Percentiles rank a stretch among this genome's conserved stretches.
These are phyloP conservation scores for Colletotrichum trifolii DNA, from an alignment of 2,329 filamentous ascomycete genomes.

Conservation along the genomic window DNA sequence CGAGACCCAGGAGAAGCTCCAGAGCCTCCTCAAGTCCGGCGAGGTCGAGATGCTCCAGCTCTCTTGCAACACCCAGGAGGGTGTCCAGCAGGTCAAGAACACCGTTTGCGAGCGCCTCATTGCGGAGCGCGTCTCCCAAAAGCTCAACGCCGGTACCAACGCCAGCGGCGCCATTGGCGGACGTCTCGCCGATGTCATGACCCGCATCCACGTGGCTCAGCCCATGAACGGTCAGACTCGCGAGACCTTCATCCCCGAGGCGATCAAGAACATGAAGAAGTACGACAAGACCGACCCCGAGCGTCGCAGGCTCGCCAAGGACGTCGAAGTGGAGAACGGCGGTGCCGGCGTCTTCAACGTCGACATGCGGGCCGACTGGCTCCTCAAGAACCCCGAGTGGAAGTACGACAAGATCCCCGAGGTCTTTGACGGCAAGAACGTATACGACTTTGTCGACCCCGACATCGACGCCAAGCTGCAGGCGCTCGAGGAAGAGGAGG, in stretches of 20 bases:
- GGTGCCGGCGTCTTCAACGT: conserved; percentile 97
- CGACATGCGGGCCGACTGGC: conserved; percentile 88
- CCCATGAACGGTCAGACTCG: conserved; percentile 83
- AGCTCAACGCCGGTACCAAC: conserved; percentile 90
- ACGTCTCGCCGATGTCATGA: conserved; percentile 88
- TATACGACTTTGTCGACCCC: conserved; percentile 96
- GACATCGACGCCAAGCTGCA: conserved; percentile 95
- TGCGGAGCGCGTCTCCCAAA: conserved; percentile 92
- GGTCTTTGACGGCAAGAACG: conserved; percentile 93
- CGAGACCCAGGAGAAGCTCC: conserved; percentile 80
- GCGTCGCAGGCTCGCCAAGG: conserved; percentile 81
- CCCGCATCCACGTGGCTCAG: conserved; percentile 96
- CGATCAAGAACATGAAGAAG: conserved; percentile 82
- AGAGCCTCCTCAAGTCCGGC: conserved; percentile 83
- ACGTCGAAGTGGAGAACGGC: conserved; percentile 91
- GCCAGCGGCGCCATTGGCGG: conserved; percentile 80
- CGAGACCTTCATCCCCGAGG: conserved; percentile 90
- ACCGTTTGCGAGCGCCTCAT: conserved; percentile 92
- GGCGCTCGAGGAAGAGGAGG: conserved; percentile 94
- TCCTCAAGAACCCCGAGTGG: conserved; percentile 90
- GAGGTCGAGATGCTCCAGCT: conserved; percentile 94
- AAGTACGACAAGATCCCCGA: conserved; percentile 97
- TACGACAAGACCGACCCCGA: conserved; percentile 93
- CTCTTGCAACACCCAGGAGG: conserved; percentile 94
- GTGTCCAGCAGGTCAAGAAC: conserved; percentile 95